Conservation (phyloP, 441 rosid species). For the Syzygium malaccense region DNA sequence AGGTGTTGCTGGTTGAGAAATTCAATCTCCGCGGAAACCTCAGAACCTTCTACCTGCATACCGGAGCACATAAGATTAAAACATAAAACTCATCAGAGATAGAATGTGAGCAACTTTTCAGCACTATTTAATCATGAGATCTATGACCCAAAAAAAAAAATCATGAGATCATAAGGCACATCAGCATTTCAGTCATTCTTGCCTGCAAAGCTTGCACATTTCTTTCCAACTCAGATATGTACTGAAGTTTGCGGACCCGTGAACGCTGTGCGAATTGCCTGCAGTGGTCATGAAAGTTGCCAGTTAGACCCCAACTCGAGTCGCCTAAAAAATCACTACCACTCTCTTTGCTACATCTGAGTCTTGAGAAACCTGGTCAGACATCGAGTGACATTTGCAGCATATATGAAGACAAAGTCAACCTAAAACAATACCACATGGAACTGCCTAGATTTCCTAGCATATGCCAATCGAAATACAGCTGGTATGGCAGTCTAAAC, state of each 20-base stretch:
- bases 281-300: background rate
- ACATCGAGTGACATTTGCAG: background rate
- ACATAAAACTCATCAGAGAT: background rate
- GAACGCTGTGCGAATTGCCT: conserved; percentile 52
- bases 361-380: background rate
- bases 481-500: background rate
- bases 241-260: conserved; percentile 38
- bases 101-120: background rate
- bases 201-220: conserved; percentile 41
- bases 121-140: background rate
- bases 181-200: background rate
- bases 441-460: background rate
- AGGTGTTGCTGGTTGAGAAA: conserved; percentile 35
- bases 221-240: conserved; percentile 44
- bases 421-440: background rate
- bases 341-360: background rate
- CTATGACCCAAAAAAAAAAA: background rate
- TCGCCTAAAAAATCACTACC: background rate
- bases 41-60: conserved; percentile 39
- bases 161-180: background rate
- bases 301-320: background rate
- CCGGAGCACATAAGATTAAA: background rate
- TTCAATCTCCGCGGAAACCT: conserved; percentile 31
- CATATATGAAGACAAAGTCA: background rate
- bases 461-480: background rate